Evolutionary conservation across 1,284 basidiomycete genomes (phyloP), one percentile per base, ranked within the genome.

Genomic region (Fomitopsis pinicola): DNA sequence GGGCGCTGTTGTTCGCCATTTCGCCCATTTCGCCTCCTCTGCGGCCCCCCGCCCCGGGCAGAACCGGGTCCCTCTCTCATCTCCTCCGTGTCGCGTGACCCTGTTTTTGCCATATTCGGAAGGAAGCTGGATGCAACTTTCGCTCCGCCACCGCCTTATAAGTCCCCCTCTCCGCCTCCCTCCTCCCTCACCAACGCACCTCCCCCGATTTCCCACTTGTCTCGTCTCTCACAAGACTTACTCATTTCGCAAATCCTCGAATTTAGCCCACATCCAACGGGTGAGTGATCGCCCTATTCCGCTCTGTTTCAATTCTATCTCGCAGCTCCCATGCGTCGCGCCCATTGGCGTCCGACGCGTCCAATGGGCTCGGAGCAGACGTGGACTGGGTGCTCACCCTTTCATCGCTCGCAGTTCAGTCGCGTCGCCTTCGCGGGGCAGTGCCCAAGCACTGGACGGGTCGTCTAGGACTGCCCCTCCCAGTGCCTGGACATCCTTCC

Each of bases 11-110:
- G 46, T 28, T 53, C 52, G 36, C 30, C 48, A 36, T 36, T 12
- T 12, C 17, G 33, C 33, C 36, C 30, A 26, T 48, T 48, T 9
- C 35, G 8, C 45, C 17, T 42, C 55, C 30, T 45, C 36, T 40
- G 22, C 68, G 68, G 68, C 66, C 58, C 66, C 67, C 68, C 68
- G 68, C 48, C 42, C 36, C 68, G 68, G 68, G 67, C 66, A 66
- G 66, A 58, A 66, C 68, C 68, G 68, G 68, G 68, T 62, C 46
- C n/a, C 2, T 45, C 57, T 28, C 26, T 55, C 33, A 28, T 54
- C 19, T 36, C 50, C 62, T 59, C 57, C 64, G 58, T 60, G 64
- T 68, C 67, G 67, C 68, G 66, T 60, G 67, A 66, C 62, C 42
- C 61, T 40, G 2, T 50, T 54, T 42, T 46, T 64, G 33, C 65